Base-by-base conservation (phyloP, 2,329 filamentous ascomycete species). In the Hypoxylon sp. region DNA sequence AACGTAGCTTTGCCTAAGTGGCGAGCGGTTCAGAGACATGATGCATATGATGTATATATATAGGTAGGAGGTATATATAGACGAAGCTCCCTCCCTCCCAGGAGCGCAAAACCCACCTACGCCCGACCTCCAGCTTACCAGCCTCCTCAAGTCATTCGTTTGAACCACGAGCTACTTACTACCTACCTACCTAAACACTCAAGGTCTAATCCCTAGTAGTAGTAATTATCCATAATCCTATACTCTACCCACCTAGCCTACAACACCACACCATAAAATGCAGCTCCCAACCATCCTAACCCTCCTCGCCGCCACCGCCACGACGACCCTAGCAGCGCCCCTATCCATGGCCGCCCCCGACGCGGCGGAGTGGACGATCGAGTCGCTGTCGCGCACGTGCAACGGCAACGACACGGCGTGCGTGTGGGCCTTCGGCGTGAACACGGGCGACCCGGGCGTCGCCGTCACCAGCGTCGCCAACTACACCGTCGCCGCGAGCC, bases 341-440 rank as follows among this genome's bases (percentile, higher is more conserved):
- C 7, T 67, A 12, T 68, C 72, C 46, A 70, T 60, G 64, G 60
- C 64, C 2, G 64, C 70, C 20, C 72, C 70, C 28, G 40, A 57
- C 38, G 72, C 68, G 2, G 69, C 75, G 2, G 63, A 78, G 53
- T 83, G 81, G 81, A 82, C 77, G 12, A 78, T 83, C 65, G 59
- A 75, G 57, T 65, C 68, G 40, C 71, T 82, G 57, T 74, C 73
- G 65, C 80, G 81, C 33, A 74, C 67, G 51, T 82, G 80, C 77
- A 76, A 79, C 73, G 46, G 51, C 11, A 67, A 50, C 36, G 74
- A 82, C 74, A 78, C 73, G 12, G 67, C 71, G 5, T 81, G 80
- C 76, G 75, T 71, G 54, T 81, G 80, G 79, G 75, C 70, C 18
- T 83, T 83, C 68, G 73, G 72, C 53, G 76, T 83, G 71, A 69